Percentiles rank a stretch among this genome's conserved stretches.
These are phyloP conservation scores for Metschnikowia anglica DNA, from an alignment of 805 yeast genomes.

Conservation along the genomic window DNA sequence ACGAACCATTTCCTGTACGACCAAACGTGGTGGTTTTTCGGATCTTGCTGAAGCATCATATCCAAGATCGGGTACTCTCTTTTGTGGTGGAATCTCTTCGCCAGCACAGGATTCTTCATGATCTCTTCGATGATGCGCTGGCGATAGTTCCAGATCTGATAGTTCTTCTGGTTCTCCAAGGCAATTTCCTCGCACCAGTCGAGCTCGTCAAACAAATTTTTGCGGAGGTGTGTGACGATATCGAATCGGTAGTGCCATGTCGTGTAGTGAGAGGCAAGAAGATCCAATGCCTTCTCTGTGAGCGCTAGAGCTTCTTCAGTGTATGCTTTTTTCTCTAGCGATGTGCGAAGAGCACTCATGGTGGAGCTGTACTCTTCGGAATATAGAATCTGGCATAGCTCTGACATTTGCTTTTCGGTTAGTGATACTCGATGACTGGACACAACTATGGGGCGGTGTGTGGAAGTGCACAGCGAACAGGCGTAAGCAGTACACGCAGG, in stretches of 20 bases:
- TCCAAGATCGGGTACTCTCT: slow-evolving; percentile 67
- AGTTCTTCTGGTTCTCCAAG: slow-evolving; percentile 78
- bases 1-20: slow-evolving; percentile 85
- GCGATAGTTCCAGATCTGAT: slow-evolving; percentile 96
- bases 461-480: no score
- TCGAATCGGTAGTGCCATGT: slow-evolving; percentile 75
- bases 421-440: no score
- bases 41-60: slow-evolving; percentile 71
- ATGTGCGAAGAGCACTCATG: slow-evolving; percentile 60
- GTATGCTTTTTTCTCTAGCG: slow-evolving; percentile 58
- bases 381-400: slow-evolving; percentile 67
- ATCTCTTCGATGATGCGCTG: slow-evolving; percentile 54
- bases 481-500: no score
- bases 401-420: slow-evolving; percentile 7
- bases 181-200: slow-evolving; percentile 81
- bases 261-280: slow-evolving; percentile 88
- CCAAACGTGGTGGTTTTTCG: slow-evolving; percentile 97
- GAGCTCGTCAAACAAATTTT: slow-evolving; percentile 53
- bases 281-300: slow-evolving; percentile 59
- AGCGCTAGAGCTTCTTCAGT: slow-evolving; percentile 70
- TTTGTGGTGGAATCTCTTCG: slow-evolving; percentile 34
- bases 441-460: no score
- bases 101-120: slow-evolving; percentile 15
- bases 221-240: slow-evolving; percentile 43
- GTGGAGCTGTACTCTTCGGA: slow-evolving; percentile 64